These are phyloP conservation scores for Raphanus raphanistrum DNA, from an alignment of 345 rosid species.

Conservation along the genomic window DNA sequence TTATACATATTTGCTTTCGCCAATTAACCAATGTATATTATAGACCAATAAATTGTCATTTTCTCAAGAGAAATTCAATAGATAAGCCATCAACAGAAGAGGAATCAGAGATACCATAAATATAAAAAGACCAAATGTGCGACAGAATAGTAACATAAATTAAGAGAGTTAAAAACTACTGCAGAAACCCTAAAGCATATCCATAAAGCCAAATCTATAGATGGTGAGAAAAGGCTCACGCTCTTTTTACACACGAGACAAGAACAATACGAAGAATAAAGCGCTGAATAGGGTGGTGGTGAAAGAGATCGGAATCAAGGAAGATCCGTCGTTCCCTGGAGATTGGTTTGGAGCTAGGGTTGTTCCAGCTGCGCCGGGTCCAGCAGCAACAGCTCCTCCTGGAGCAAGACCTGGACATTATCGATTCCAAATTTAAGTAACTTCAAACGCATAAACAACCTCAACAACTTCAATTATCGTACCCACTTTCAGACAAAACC, in stretches of 20 bases:
- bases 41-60: background rate
- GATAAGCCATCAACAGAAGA: background rate
- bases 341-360: constrained; percentile 22
- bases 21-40: background rate
- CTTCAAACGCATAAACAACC: background rate
- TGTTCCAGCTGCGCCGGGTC: constrained; percentile 10
- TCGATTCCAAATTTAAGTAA: background rate
- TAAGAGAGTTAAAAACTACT: background rate
- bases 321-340: constrained; percentile 30
- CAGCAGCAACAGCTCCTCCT: constrained; percentile 26
- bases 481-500: background rate
- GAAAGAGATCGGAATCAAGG: constrained; percentile 28
- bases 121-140: constrained; percentile 6
- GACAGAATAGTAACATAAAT: constrained; percentile 9
- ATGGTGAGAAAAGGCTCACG: background rate
- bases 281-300: constrained; percentile 9
- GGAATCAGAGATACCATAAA: background rate
- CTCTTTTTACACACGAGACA: background rate
- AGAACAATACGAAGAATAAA: constrained; percentile 14
- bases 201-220: constrained; percentile 25
- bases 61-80: background rate
- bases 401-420: constrained; percentile 26
- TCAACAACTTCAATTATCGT: background rate
- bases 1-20: background rate
- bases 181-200: background rate